Base-by-base conservation (phyloP, 2,329 filamentous ascomycete species). In the Eutypella sp. region DNA sequence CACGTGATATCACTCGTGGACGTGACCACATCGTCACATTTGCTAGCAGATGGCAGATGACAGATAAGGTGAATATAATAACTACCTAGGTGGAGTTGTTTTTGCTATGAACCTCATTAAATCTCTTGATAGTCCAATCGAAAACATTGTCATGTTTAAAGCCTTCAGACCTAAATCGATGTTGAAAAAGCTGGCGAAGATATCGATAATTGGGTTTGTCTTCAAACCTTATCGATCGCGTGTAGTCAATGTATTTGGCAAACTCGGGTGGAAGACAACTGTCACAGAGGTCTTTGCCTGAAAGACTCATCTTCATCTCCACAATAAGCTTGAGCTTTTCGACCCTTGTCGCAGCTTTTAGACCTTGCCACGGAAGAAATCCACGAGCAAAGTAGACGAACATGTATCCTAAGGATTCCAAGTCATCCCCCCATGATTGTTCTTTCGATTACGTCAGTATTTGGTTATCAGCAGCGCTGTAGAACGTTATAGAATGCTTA, bases 181-280 rank as follows among this genome's bases (percentile, higher is more conserved):
- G 82, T 52, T 82, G 82, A 78, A 53, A 53, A 37, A 47, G 43
- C 15, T 43, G 40, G 16, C 44, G 46, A 22, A 87, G 78, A 70
- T 87, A 87, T n/a, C 80, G 84, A 70, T 87, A 87, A 65, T 87
- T 82, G 13, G 83, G 84, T 74, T 86, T 87, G 72, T 87, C 83
- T 61, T 85, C 82, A 66, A 86, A 86, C 62, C 82, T 81, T 51
- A 87, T 77, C 45, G 81, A 85, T 54, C 84, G 81, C 45, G 82
- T 86, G 74, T 86, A 87, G 75, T 86, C 85, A 56, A 87, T 73
- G 66, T 86, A 87, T 67, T 85, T 85, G 68, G 82, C 81, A 59
- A 87, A 87, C 66, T 87, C 83, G 63, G 85, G 84, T 50, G 84
- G 83, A 70, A 86, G 86, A 6, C 44, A 18, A 55, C 81, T 82